Base-by-base conservation (phyloP, 768 basidiomycete genomes). In the Pisolithus marmoratus region DNA sequence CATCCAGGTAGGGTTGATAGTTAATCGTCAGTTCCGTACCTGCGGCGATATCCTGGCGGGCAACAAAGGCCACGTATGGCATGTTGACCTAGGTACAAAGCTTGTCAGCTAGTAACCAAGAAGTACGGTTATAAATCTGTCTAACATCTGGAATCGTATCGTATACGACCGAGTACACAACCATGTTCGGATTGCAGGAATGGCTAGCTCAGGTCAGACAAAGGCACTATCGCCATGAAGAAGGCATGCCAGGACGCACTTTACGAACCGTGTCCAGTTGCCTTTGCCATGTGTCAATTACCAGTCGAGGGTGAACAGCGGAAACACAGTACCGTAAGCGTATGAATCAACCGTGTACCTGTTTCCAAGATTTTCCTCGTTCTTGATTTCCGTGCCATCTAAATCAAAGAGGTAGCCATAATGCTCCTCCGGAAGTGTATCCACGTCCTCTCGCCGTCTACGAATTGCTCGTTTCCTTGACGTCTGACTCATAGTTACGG, bases 221-320 rank as follows among this genome's bases (percentile, higher is more conserved):
- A 54, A 22, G 15, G 42, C 42, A 42, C 11, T 50, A 31, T 11
- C 4, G 14, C 27, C 29, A 34, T 34, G 8, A 23, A 19, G 26
- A 20, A n/a, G 34, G 34, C 15, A 24, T 38, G 31, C 14, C 37
- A 38, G 31, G 11, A 63, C 82, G 53, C 56, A 85, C 85, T 87
- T 88, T 29, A 87, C 70, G 54, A 87, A 88, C 4, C 85, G 76
- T 8, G 84, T 83, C 86, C 86, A 88, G 57, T 87, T 88, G 7
- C 86, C 85, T 86, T 54, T 23, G 46, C 46, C 42, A 36, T 36
- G 4, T 22, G 41, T 57, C 49, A 61, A 41, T 50, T 34, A 38
- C 42, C 7, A n/a, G 48, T 31, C 44, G 46, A 2, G 22, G 42
- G 34, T 41, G 26, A 46, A 36, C 23, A 34, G 15, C 44, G 23